Percentiles rank a stretch among this genome's conserved stretches.
Evolutionary conservation across 2,329 filamentous ascomycete genomes (phyloP).

Genomic region (Fusarium bulbicola): DNA sequence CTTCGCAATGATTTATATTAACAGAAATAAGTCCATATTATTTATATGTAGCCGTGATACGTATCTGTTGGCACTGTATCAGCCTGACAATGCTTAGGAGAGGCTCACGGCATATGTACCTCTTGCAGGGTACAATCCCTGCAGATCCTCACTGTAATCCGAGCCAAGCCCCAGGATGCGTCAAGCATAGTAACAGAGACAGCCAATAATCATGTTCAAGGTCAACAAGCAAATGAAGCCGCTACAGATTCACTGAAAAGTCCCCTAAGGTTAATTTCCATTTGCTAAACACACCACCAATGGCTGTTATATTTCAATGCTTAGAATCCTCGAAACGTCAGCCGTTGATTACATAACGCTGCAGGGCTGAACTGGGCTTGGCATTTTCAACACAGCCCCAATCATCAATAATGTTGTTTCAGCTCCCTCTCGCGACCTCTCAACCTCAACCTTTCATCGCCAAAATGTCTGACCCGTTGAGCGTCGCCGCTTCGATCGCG

Average conservation of each 20-base stretch:
- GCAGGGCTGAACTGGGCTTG: not conserved
- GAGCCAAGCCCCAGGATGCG: not conserved
- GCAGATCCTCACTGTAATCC: not conserved
- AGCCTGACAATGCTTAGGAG: not conserved
- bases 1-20: no score
- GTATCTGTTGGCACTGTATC: not conserved
- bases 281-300: accelerated
- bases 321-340: not conserved
- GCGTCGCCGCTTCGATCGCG: conserved; percentile 19
- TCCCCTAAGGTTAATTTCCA: accelerated
- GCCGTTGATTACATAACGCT: not conserved
- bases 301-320: not conserved
- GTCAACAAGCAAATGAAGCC: not conserved
- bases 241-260: accelerated
- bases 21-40: no score
- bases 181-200: not conserved
- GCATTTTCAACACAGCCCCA: not conserved
- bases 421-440: not conserved
- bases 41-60: no score
- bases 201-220: not conserved
- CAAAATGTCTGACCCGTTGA: conserved; percentile 2
- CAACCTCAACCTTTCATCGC: accelerated
- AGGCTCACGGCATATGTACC: not conserved
- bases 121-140: not conserved
- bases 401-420: not conserved